Evolutionary conservation across 2,329 filamentous ascomycete genomes (phyloP).

Genomic region (Myriosclerotinia curreyana): DNA sequence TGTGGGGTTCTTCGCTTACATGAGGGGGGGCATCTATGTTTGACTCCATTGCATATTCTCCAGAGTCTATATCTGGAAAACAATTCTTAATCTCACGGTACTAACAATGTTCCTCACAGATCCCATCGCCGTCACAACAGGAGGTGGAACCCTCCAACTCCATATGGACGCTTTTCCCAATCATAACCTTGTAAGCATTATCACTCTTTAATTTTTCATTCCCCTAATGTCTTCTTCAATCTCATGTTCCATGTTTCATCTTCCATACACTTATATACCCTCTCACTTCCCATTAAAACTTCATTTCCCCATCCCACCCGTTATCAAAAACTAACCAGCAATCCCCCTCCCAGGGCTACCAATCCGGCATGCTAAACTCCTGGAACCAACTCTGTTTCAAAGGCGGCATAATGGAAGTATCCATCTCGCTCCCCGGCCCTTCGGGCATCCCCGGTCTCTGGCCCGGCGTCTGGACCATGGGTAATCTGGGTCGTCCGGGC

Average conservation of each 20-base stretch:
- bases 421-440: constrained; percentile 51
- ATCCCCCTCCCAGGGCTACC: constrained; percentile 38
- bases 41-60: not conserved
- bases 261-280: no score
- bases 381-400: constrained; percentile 56
- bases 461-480: constrained; percentile 55
- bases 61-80: no score
- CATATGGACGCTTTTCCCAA: constrained; percentile 47
- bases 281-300: no score
- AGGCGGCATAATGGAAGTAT: constrained; percentile 52
- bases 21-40: not conserved
- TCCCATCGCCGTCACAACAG: constrained; percentile 49
- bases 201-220: no score
- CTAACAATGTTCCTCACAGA: constrained; percentile 12
- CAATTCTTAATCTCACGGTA: not conserved
- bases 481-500: constrained; percentile 52
- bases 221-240: no score
- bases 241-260: no score
- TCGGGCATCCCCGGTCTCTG: constrained; percentile 49
- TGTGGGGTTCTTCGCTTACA: not conserved
- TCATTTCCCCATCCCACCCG: no score
- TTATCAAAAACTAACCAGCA: no score
- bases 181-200: constrained; percentile 40
- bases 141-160: constrained; percentile 46
- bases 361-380: constrained; percentile 51